These are phyloP conservation scores for Digitaria exilis DNA, from an alignment of 202 grass and related monocot species.

Conservation along the genomic window DNA sequence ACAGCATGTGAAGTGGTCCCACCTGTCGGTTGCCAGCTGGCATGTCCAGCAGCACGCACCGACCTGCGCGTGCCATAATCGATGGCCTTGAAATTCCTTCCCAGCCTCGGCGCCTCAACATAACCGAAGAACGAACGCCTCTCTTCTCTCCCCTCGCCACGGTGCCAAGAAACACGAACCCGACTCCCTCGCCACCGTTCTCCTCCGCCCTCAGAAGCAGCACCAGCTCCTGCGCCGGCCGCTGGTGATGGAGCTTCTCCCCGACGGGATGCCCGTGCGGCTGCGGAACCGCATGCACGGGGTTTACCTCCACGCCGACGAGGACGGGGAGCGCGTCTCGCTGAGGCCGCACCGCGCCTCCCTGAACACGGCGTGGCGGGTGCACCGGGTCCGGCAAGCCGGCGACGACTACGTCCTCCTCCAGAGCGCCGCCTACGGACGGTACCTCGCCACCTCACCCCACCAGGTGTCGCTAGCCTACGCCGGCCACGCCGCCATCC, in stretches of 20 bases:
- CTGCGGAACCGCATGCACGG: conserved; percentile 11
- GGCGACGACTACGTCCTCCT: neutral
- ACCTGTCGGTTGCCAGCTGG: too few relatives aligned
- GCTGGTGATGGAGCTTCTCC: neutral
- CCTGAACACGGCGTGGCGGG: neutral
- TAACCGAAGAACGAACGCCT: too few relatives aligned
- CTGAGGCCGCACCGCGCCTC: neutral
- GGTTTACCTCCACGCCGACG: conserved; percentile 24
- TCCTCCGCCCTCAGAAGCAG: neutral
- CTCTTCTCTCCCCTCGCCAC: too few relatives aligned
- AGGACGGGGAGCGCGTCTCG: neutral
- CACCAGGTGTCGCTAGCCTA: neutral
- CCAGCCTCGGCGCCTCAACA: too few relatives aligned
- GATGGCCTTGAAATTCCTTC: too few relatives aligned
- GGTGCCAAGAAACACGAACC: neutral
- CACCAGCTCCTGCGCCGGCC: neutral
- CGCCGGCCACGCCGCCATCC: neutral
- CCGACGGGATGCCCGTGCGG: neutral
- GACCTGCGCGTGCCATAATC: too few relatives aligned
- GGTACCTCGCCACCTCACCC: conserved; percentile 1
- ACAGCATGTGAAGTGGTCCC: too few relatives aligned
- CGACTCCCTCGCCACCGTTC: neutral
- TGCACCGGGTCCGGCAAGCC: neutral
- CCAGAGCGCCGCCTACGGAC: neutral
- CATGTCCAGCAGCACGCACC: too few relatives aligned